Evolutionary conservation across 2,329 filamentous ascomycete genomes (phyloP), one percentile per base, ranked within the genome.

Genomic region (Cryphonectria carpinicola): DNA sequence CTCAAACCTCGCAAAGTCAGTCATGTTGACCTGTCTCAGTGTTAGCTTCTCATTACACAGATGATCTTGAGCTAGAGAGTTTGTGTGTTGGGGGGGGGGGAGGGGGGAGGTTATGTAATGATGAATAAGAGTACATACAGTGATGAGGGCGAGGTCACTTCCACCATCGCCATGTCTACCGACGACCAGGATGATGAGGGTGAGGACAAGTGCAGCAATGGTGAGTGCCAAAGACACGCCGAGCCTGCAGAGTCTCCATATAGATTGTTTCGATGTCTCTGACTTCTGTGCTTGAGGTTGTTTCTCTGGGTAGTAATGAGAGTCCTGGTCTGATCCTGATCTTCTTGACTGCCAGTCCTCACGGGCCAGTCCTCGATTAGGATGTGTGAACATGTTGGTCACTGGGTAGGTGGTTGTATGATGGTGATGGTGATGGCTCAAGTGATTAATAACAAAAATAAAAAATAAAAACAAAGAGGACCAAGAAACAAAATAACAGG

Each of bases 81-180:
- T 28, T 28, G 28, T n/a, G n/a, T n/a, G n/a, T n/a, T n/a, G n/a
- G n/a, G n/a, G n/a, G n/a, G 2, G 28, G 28, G 28, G 28, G 28
- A 28, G 28, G 28, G 28, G 11, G 41, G 41, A 13, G 2, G 4
- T 1, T 17, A 43, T 43, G 14, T 4, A 22, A 19, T 25, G n/a
- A n/a, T 19, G 11, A 32, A 32, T 32, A 35, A 39, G 5, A 37
- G 17, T 4, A 71, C 69, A 61, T 52, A 71, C 70, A 41, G 66
- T 72, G 22, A 72, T 37, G 6, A 72, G 66, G 11, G 71, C 66
- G 17, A 72, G 71, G 39, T 72, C 71, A 65, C 62, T 68, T 37
- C 62, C 54, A 13, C 61, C 68, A 56, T 68, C 56, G 68, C 70
- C 70, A 25, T 71, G 63, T 17, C 70, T 65, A 32, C 70, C 70